These are phyloP conservation scores for Chaetomidium leptoderma DNA, from an alignment of 495 filamentous ascomycete genomes.

Conservation along the genomic window DNA sequence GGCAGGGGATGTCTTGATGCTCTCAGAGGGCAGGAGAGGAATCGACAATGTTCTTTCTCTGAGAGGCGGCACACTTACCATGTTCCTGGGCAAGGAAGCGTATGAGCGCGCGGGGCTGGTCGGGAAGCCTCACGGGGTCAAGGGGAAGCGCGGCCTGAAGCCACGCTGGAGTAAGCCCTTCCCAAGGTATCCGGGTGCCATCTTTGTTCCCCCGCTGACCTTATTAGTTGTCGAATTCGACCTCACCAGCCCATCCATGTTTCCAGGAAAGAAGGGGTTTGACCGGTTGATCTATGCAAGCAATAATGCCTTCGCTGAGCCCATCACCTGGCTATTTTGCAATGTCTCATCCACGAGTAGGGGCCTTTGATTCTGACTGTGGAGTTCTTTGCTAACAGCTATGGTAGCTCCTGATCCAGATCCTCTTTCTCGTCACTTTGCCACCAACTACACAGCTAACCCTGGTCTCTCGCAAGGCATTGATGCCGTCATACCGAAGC, in stretches of 20 bases:
- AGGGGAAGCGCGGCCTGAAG: conserved; percentile 50
- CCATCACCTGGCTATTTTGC: conserved; percentile 78
- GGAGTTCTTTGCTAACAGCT: conserved; percentile 17
- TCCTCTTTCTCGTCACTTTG: conserved; percentile 53
- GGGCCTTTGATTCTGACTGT: not conserved
- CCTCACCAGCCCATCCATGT: conserved; percentile 73
- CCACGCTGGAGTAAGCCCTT: conserved; percentile 46
- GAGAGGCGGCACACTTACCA: conserved; percentile 63
- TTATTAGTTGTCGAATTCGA: conserved; percentile 72
- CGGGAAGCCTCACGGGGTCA: conserved; percentile 62
- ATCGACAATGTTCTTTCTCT: conserved; percentile 76
- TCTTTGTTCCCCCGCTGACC: not conserved
- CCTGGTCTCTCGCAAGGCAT: conserved; percentile 33
- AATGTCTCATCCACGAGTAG: conserved; percentile 50
- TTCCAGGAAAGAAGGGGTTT: conserved; percentile 88
- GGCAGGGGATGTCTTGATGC: conserved; percentile 81
- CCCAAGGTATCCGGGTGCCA: not conserved
- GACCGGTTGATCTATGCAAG: conserved; percentile 80
- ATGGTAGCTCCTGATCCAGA: conserved; percentile 39
- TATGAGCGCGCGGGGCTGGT: conserved; percentile 83
- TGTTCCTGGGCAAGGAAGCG: conserved; percentile 76
- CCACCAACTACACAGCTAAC: conserved; percentile 43
- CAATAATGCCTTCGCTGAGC: conserved; percentile 69
- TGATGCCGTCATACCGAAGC: conserved; percentile 44
- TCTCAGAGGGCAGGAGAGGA: conserved; percentile 78